These are phyloP conservation scores for Pisolithus microcarpus DNA, from an alignment of 768 basidiomycete species.

Conservation along the genomic window DNA sequence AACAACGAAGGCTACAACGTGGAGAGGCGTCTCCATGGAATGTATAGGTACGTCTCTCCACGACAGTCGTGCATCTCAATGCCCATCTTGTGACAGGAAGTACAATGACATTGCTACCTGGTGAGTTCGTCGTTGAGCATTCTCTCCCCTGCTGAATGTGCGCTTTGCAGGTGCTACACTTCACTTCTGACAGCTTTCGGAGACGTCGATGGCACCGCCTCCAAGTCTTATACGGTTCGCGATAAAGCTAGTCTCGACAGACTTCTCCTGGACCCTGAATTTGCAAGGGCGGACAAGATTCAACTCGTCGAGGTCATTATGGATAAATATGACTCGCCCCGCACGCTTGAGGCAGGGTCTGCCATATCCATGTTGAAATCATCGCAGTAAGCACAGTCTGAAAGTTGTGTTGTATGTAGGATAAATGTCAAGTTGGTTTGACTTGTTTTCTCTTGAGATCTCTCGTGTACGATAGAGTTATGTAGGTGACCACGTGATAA, in stretches of 20 bases:
- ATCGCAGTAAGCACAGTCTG: conserved; percentile 13
- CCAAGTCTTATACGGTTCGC: conserved; percentile 58
- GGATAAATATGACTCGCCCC: conserved; percentile 66
- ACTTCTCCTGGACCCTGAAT: conserved; percentile 57
- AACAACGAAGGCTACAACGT: conserved; percentile 86
- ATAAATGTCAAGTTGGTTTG: neutral
- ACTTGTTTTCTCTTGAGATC: neutral
- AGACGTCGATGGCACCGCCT: conserved; percentile 39
- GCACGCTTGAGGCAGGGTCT: conserved; percentile 48
- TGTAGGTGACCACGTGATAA: conserved; percentile 18
- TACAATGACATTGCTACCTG: conserved; percentile 87
- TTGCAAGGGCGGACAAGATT: conserved; percentile 57
- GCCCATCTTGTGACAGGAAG: conserved; percentile 34
- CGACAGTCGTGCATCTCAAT: neutral
- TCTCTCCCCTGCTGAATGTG: neutral
- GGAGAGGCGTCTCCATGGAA: conserved; percentile 71
- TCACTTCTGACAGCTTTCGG: conserved; percentile 54
- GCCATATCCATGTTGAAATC: conserved; percentile 22
- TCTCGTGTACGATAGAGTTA: no score
- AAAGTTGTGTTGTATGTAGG: neutral
- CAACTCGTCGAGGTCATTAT: conserved; percentile 80
- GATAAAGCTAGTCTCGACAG: conserved; percentile 60
- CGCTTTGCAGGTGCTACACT: conserved; percentile 49
- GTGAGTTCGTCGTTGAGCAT: conserved; percentile 21
- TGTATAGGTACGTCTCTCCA: conserved; percentile 32